Base-by-base conservation (phyloP, 148 eudicot species). In the Amaranthus cruentus region DNA sequence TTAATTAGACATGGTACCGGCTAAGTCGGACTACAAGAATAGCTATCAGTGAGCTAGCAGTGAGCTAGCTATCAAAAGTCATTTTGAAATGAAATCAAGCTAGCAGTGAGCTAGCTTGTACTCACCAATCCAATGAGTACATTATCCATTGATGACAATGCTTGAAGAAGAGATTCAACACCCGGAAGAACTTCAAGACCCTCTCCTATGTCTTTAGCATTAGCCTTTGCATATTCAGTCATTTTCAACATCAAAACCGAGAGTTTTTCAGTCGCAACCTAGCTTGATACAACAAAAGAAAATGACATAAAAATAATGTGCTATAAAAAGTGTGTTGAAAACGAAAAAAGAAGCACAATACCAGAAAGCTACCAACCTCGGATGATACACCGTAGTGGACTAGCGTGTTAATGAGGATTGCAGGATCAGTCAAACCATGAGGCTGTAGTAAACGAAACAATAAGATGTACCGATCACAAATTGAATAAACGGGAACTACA, bases 151-250 rank as follows among this genome's bases (percentile, higher is more conserved):
- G 73, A 68, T 47, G 78, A 75, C 67, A 75, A 75, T 50, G 60
- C 73, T 68, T 68, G 73, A 60, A 75, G 68, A 46, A 75, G 72
- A 42, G 68, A 42, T 60, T 67, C 68, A 60, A 68, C 78, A 50
- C 78, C 73, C 50, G 73, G 58, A 59, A 75, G 78, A 51, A 75
- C 60, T 68, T 75, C 68, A 50, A 75, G 67, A 53, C 68, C 78
- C 67, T 68, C 58, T 28, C 73, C 68, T 59, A 75, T 67, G 59
- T 69, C 73, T 59, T 60, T 18, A 18, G 66, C 38, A 6, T 68
- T 67, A 57, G 78, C 73, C 52, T 51, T 59, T 59, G 57, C 78
- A 58, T 67, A 75, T 60, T 75, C 78, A 28, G 51, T 50, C 66
- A 67, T 75, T 51, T 75, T 67, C 59, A 57, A 28, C 72, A 67